Conservation (phyloP, 2,329 filamentous ascomycete genomes). For the Epichloe bromicola region DNA sequence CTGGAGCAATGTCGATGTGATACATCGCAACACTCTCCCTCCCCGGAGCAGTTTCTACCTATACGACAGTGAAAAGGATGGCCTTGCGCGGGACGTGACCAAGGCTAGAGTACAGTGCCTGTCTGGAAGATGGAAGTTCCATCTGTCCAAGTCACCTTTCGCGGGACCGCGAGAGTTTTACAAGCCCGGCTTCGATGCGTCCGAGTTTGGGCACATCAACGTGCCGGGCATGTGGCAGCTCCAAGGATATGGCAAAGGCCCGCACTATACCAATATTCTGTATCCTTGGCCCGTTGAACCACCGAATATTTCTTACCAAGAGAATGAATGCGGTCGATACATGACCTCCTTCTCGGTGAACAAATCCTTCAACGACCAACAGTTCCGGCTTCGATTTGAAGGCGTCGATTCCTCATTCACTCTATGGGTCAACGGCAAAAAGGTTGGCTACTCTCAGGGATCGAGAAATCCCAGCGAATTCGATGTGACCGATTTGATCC, state of each 20-base stretch:
- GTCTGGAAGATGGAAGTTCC: conserved; percentile 43
- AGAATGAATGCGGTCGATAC: conserved; percentile 54
- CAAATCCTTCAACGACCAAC: conserved; percentile 30
- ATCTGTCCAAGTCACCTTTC: conserved; percentile 32
- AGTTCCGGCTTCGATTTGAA: conserved; percentile 58
- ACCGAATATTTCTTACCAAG: conserved; percentile 49
- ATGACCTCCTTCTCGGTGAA: conserved; percentile 42
- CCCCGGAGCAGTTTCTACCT: conserved; percentile 42
- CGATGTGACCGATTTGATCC: conserved; percentile 46
- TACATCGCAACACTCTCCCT: conserved; percentile 46
- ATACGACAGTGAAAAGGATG: conserved; percentile 34
- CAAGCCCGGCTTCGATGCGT: conserved; percentile 21
- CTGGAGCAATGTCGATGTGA: conserved; percentile 47
- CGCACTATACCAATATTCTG: conserved; percentile 57
- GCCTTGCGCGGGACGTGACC: conserved; percentile 27
- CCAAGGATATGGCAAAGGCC: conserved; percentile 48
- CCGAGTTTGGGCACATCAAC: conserved; percentile 27
- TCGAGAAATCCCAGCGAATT: conserved; percentile 62
- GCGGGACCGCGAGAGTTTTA: conserved; percentile 30
- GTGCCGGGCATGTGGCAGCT: conserved; percentile 63
- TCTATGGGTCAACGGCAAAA: conserved; percentile 54
- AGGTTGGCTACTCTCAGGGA: conserved; percentile 61
- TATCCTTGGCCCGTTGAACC: conserved; percentile 57
- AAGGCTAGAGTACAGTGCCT: conserved; percentile 29
- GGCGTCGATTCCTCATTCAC: conserved; percentile 63